phyloP scores from a whole-genome alignment of 345 rosid species.

The Euphorbia pulcherrima region DNA sequence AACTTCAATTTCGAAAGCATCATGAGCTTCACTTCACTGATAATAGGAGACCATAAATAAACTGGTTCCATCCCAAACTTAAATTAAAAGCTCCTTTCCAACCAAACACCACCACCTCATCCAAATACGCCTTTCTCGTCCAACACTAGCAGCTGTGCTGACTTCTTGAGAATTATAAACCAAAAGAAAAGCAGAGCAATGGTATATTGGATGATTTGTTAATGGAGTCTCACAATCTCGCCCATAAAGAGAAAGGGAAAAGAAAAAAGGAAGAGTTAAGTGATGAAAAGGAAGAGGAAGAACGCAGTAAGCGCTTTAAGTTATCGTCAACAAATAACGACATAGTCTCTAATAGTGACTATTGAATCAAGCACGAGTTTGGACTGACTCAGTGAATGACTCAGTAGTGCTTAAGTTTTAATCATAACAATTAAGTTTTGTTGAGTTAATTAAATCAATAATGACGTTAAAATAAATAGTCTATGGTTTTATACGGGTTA shows the following conservation, averaged over 20 bases:
- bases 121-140: constrained; percentile 2
- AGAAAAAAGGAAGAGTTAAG: background rate
- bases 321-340: constrained; percentile 6
- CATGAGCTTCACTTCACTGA: constrained; percentile 51
- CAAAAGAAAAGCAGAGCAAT: constrained; percentile 23
- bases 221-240: constrained; percentile 44
- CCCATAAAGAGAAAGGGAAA: constrained; percentile 36
- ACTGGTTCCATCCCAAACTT: constrained; percentile 8
- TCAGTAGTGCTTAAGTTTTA: too few relatives aligned
- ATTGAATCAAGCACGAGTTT: too few relatives aligned
- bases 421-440: too few relatives aligned
- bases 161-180: constrained; percentile 3
- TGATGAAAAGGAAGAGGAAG: background rate
- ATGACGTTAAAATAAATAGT: too few relatives aligned
- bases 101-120: constrained; percentile 39
- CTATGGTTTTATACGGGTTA: too few relatives aligned
- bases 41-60: constrained; percentile 42
- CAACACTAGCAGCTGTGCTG: constrained; percentile 25
- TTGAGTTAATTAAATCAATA: too few relatives aligned
- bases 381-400: too few relatives aligned
- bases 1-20: constrained; percentile 16
- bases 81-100: constrained; percentile 54
- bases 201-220: constrained; percentile 58
- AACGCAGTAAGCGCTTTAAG: constrained; percentile 11
- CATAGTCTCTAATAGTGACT: constrained; percentile 16